Base-by-base conservation (phyloP, 73 alveolate species). In the Effrenium voratum region DNA sequence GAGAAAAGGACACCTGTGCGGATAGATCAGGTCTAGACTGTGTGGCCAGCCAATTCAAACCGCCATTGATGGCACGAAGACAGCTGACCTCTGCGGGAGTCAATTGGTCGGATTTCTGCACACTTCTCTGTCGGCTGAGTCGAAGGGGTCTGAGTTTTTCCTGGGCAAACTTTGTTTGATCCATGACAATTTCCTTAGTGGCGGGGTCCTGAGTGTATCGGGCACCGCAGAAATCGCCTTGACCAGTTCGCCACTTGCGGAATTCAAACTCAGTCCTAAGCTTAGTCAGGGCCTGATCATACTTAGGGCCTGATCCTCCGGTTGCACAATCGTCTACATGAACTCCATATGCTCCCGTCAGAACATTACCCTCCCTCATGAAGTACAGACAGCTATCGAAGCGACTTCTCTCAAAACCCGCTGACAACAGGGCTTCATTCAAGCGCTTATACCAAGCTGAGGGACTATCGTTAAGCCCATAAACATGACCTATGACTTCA, bases 171-270 rank as follows among this genome's bases (percentile, higher is more conserved):
- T 70, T 46, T 32, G 12, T 16, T 12, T 70, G 82, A 26, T 70
- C 49, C 32, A 34, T 36, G n/a, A 46, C 15, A 46, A 70, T 70
- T 30, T 70, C 82, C 28, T 36, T 36, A 4, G 82, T 15, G 47
- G 82, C 82, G 15, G 10, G 82, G 82, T 70, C 82, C 13, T 70
- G 82, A 70, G 82, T 36, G 82, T 70, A 70, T 32, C 12, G 8
- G 30, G 38, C 82, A 10, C 82, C 82, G 47, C 82, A 70, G 47
- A 70, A 70, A 26, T 70, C 82, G 28, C 82, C 82, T 12, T n/a
- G n/a, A 8, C 82, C 82, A 10, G 38, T 46, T 19, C 82, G 22
- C 82, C 82, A 70, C 47, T 70, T 70, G 26, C 82, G 22, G 38
- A 36, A 70, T 13, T 44, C 49, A 30, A 70, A 70, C 12, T 46